These are phyloP conservation scores for Neoascochyta sp. DNA, from an alignment of 2,329 filamentous ascomycete genomes.

Conservation along the genomic window DNA sequence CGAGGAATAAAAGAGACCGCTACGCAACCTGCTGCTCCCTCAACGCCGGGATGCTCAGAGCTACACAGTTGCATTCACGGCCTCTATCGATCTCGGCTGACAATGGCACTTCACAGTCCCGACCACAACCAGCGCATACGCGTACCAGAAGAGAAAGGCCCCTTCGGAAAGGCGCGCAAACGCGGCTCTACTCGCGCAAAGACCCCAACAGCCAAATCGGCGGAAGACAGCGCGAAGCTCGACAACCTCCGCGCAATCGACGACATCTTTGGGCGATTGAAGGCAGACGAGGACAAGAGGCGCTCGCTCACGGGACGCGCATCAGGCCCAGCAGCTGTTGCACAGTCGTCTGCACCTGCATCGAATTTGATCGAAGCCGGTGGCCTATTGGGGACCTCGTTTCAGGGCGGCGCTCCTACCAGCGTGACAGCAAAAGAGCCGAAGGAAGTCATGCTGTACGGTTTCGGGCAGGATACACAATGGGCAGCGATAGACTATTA, in stretches of 20 bases:
- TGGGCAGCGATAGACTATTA: slow-evolving; percentile 89
- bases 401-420: slow-evolving; percentile 27
- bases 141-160: slow-evolving; percentile 58
- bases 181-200: slow-evolving; percentile 50
- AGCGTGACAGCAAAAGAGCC: slow-evolving; percentile 51
- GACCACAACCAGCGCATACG: slow-evolving; percentile 48
- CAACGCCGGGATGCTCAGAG: too few species aligned
- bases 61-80: too few species aligned
- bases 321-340: slow-evolving; percentile 16
- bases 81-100: slow-evolving; percentile 9
- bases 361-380: slow-evolving; percentile 31
- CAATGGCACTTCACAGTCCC: slow-evolving; percentile 18
- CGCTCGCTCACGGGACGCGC: slow-evolving; percentile 21
- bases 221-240: slow-evolving; percentile 50
- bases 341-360: slow-evolving; percentile 31
- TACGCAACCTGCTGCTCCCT: too few species aligned
- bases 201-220: slow-evolving; percentile 57
- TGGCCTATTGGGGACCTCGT: slow-evolving; percentile 24
- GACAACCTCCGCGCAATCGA: slow-evolving; percentile 47
- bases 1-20: too few species aligned
- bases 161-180: slow-evolving; percentile 55
- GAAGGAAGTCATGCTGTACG: slow-evolving; percentile 80
- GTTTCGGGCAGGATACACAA: slow-evolving; percentile 65
- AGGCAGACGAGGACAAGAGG: slow-evolving; percentile 28
- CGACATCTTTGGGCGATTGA: slow-evolving; percentile 43